Evolutionary conservation across 805 yeast genomes (phyloP).

Genomic region (Tetrapisispora arboricola): DNA sequence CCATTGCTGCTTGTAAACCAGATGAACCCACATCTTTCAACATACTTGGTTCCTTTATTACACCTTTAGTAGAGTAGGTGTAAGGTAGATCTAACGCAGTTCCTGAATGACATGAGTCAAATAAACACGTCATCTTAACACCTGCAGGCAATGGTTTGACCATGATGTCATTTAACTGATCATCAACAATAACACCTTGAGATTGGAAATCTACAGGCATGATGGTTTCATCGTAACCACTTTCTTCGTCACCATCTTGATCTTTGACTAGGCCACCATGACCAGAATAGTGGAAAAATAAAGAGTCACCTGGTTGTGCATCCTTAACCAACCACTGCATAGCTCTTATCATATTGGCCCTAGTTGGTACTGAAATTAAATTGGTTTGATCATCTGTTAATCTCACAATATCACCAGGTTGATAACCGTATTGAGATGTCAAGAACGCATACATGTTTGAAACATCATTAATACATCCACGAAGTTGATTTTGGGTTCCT

Average conservation of each 20-base stretch:
- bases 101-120: slow-evolving; percentile 84
- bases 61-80: slow-evolving; percentile 73
- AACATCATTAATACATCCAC: slow-evolving; percentile 78
- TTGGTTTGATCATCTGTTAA: slow-evolving; percentile 47
- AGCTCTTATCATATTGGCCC: slow-evolving; percentile 61
- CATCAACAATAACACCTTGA: slow-evolving; percentile 64
- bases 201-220: slow-evolving; percentile 64
- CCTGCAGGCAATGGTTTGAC: slow-evolving; percentile 64
- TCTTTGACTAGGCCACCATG: slow-evolving; percentile 75
- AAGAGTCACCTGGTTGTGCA: slow-evolving; percentile 67
- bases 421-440: slow-evolving; percentile 37
- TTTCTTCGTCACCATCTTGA: slow-evolving; percentile 63
- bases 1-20: slow-evolving; percentile 46
- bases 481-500: slow-evolving; percentile 48
- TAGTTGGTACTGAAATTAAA: slow-evolving; percentile 46
- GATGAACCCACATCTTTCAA: slow-evolving; percentile 67
- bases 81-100: slow-evolving; percentile 74
- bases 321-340: slow-evolving; percentile 72
- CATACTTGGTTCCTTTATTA: slow-evolving; percentile 68
- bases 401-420: slow-evolving; percentile 45
- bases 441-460: slow-evolving; percentile 41
- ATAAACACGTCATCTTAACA: slow-evolving; percentile 65
- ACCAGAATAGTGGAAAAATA: slow-evolving; percentile 78
- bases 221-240: slow-evolving; percentile 61
- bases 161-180: slow-evolving; percentile 59